phyloP scores from a whole-genome alignment of 2,329 filamentous ascomycete species.

The Penicillium expansum region DNA sequence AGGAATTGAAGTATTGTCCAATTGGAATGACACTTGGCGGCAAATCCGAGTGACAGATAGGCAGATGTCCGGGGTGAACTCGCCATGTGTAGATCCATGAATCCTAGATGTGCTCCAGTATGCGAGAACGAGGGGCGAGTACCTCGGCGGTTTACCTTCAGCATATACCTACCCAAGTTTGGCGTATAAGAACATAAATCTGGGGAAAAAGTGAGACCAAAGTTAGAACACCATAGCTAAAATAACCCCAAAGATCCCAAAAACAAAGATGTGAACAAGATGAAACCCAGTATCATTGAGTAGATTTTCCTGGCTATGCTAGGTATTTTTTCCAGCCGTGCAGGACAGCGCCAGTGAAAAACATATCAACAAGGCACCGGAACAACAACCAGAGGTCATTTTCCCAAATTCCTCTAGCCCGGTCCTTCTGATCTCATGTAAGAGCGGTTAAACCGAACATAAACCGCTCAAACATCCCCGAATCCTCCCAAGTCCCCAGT shows the following conservation, averaged over 20 bases:
- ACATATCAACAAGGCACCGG: slow-evolving; percentile 26
- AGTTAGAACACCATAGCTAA: not conserved
- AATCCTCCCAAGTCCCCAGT: slow-evolving; percentile 24
- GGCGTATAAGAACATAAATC: not conserved
- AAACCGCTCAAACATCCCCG: slow-evolving; percentile 22
- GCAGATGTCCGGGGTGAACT: not conserved
- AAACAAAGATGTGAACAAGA: slow-evolving; percentile 21
- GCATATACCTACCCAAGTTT: not conserved
- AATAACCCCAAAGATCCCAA: not conserved
- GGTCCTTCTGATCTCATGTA: slow-evolving; percentile 21
- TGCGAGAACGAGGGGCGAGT: not conserved
- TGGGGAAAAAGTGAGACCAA: not conserved
- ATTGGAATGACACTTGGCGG: not conserved
- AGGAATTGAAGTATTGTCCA: not conserved
- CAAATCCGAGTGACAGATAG: not conserved
- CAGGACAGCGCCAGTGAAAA: slow-evolving; percentile 28
- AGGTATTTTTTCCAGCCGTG: slow-evolving; percentile 29
- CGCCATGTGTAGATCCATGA: not conserved
- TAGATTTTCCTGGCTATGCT: slow-evolving; percentile 37
- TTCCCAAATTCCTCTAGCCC: slow-evolving; percentile 19
- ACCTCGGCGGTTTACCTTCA: not conserved
- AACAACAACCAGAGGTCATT: slow-evolving; percentile 21
- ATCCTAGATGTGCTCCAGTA: not conserved
- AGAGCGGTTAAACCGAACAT: slow-evolving; percentile 15
- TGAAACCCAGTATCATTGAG: slow-evolving; percentile 31